phyloP scores from a whole-genome alignment of 2,329 filamentous ascomycete species.

The Curvularia spicifera region DNA sequence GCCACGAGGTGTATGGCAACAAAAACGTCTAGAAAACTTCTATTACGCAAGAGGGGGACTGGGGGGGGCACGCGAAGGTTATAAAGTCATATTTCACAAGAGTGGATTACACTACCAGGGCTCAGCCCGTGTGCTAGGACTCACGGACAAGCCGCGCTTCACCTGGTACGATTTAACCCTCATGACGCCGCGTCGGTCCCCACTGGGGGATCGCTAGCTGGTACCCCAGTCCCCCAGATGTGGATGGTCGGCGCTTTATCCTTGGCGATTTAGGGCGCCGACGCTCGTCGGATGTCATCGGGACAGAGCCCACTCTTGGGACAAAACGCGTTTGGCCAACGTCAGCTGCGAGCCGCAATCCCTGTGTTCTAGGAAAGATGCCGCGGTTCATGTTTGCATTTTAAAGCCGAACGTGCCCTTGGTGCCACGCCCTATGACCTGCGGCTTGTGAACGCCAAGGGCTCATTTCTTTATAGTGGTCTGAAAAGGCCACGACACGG shows the following conservation, averaged over 20 bases:
- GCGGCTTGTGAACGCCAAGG: conserved; percentile 13
- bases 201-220: conserved; percentile 43
- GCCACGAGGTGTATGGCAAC: conserved; percentile 18
- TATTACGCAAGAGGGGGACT: conserved; percentile 32
- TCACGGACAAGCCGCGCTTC: conserved; percentile 40
- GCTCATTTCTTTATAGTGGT: not conserved
- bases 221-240: conserved; percentile 49
- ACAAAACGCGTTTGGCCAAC: conserved; percentile 26
- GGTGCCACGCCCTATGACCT: not conserved
- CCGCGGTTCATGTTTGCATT: conserved; percentile 25
- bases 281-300: conserved; percentile 43
- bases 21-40: conserved; percentile 19
- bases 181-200: conserved; percentile 44
- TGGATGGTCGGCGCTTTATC: conserved; percentile 41
- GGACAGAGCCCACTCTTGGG: conserved; percentile 33
- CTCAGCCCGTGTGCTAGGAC: conserved; percentile 40
- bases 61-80: conserved; percentile 35
- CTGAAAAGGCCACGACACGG: not conserved
- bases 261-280: conserved; percentile 37
- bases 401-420: conserved; percentile 21
- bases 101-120: conserved; percentile 39
- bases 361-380: conserved; percentile 19
- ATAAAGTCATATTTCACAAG: conserved; percentile 44
- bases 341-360: conserved; percentile 32
- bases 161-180: conserved; percentile 42